Evolutionary conservation across 257 asterid genomes (phyloP), one percentile per base, ranked within the genome.

Genomic region (Ilex asprella): DNA sequence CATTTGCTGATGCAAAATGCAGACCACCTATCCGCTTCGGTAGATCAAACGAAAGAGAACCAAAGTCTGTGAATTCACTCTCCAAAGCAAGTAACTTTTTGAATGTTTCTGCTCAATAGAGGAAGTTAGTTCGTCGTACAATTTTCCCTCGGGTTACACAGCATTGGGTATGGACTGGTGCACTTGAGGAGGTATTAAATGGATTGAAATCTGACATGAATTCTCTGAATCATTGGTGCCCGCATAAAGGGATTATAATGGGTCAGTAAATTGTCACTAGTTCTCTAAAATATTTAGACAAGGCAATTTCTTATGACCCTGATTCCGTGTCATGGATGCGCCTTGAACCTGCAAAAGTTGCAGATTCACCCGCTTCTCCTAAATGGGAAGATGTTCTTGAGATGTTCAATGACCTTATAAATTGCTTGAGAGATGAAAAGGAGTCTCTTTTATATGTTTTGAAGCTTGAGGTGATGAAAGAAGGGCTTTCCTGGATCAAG

Each of bases 291-390:
- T 74, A 77, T 59, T 85, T 86, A 14, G 79, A 76, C 39, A 75
- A 79, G 56, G 77, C 91, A 1, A 55, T 58, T 32, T 79, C 88
- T 2, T 75, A 82, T 67, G 89, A 89, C 32, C 84, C 81, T 0
- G 95, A 89, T 47, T 61, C 83, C 27, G 78, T 82, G 76, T 92
- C 99, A 3, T 92, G 99, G 99, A 89, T 92, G 99, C 86, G 88
- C 53, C 75, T 85, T 55, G 55, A 67, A 12, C 94, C 96, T n/a
- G 59, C 74, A 15, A 87, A 84, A 74, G 76, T 62, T 21, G 67
- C 3, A 1, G 55, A 69, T 55, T 59, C 73, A 2, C 52, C 64
- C 14, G 59, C 32, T 61, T 60, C 87, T 27, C 84, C 69, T 29
- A 80, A 77, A 67, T 91, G 96, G 97, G 93, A 74, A 46, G 94